These are phyloP conservation scores for Fusarium penzigii DNA, from an alignment of 2,329 filamentous ascomycete genomes.

Conservation along the genomic window DNA sequence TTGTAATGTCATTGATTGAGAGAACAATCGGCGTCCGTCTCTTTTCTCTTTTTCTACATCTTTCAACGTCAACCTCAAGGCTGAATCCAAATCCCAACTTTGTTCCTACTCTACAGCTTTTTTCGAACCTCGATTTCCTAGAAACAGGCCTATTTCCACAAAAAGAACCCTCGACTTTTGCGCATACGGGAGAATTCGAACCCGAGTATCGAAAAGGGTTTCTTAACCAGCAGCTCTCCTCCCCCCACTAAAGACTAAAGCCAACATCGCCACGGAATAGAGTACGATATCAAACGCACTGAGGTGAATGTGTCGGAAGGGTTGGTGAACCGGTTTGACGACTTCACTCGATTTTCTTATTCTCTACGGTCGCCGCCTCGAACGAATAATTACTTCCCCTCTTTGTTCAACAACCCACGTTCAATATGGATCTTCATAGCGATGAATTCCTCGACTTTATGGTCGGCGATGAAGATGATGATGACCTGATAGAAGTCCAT, in stretches of 20 bases:
- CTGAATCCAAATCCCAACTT: too few species aligned
- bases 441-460: slow-evolving; percentile 23
- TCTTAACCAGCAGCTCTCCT: too few species aligned
- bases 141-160: too few species aligned
- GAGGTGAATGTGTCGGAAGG: too few species aligned
- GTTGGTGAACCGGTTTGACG: neutral
- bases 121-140: too few species aligned
- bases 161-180: too few species aligned
- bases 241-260: too few species aligned
- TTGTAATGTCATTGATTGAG: neutral
- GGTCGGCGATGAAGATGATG: slow-evolving; percentile 19
- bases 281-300: too few species aligned
- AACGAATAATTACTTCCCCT: neutral
- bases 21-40: neutral
- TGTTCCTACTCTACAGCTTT: too few species aligned
- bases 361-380: neutral
- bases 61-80: neutral
- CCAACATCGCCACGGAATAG: too few species aligned
- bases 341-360: neutral
- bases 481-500: slow-evolving; percentile 19
- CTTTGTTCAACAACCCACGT: neutral
- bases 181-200: too few species aligned
- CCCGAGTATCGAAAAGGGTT: too few species aligned
- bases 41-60: neutral
- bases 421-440: slow-evolving; percentile 18